Conservation (phyloP, 352 stramenopile species). For the Pythium chondricola region DNA sequence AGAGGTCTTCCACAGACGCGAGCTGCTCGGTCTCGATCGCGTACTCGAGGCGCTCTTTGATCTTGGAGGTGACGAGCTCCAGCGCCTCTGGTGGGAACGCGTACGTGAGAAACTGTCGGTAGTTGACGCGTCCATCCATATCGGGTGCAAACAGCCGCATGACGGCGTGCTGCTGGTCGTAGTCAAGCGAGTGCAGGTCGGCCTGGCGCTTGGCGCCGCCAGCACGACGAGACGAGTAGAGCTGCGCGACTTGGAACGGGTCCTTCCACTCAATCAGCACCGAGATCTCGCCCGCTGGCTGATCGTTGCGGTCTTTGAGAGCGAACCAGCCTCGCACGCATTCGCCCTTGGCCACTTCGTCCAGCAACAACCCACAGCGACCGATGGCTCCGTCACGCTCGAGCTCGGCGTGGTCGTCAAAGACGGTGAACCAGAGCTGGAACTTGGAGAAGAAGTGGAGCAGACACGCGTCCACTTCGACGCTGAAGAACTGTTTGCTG, state of each 20-base stretch:
- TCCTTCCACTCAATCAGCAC: constrained; percentile 75
- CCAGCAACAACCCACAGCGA: constrained; percentile 58
- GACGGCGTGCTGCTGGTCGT: constrained; percentile 64
- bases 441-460: constrained; percentile 83
- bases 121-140: constrained; percentile 65
- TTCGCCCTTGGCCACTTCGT: constrained; percentile 65
- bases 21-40: constrained; percentile 44
- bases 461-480: constrained; percentile 69
- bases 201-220: constrained; percentile 8
- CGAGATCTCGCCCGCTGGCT: constrained; percentile 56
- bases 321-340: constrained; percentile 62
- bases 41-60: constrained; percentile 60
- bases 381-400: constrained; percentile 56
- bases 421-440: constrained; percentile 75
- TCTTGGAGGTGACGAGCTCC: constrained; percentile 45
- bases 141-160: constrained; percentile 50
- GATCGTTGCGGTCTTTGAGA: constrained; percentile 51
- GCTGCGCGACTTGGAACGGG: constrained; percentile 59
- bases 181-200: constrained; percentile 54
- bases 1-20: constrained; percentile 30
- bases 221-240: constrained; percentile 27
- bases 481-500: constrained; percentile 53
- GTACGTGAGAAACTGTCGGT: constrained; percentile 62
- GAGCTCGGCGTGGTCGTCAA: constrained; percentile 67
- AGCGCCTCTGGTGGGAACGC: constrained; percentile 41